Base-by-base conservation (phyloP, 306 rosid genomes). In the Malus sieversii region DNA sequence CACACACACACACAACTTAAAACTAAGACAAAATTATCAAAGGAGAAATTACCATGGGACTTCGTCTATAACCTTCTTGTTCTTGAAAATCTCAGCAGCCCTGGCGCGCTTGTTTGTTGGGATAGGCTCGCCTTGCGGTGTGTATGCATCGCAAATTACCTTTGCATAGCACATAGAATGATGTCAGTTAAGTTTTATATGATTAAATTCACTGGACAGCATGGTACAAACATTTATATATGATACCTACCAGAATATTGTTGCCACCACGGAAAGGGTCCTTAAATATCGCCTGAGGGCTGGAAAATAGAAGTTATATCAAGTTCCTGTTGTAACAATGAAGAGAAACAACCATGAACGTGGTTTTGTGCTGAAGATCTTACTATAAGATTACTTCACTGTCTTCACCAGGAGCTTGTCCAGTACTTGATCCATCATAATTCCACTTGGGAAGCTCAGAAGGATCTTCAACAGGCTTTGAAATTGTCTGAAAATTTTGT, bases 331-430 rank as follows among this genome's bases (percentile, higher is more conserved):
- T 33, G 68, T 60, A 80, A 75, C 2, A 66, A 69, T 32, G 53
- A 55, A 75, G 38, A 35, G 40, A 66, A 64, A 74, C 45, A 66
- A 48, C 23, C 22, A 23, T 46, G 40, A 45, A 46, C 13, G 18
- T 8, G 59, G 33, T 42, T 79, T 66, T 76, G 79, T 75, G 73
- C 33, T 66, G 19, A 75, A 75, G 78, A 70, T 82, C 98, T 89
- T 92, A 96, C 99, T 92, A 92, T 88, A 96, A 80, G 82, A 96
- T 96, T 75, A 96, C 98, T 96, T 96, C 99, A 89, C 99, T 96
- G 66, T 96, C 99, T 78, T 92, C 98, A 13, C 99, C 99, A 0
- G 97, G 98, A 79, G 99, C 99, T 81, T 96, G 99, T 64, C 99
- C 98, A 22, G 99, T 92, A 83, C 99, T 96, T 73, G 99, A 96